Evolutionary conservation across 2,329 filamentous ascomycete genomes (phyloP).

Genomic region (Shiraia sp.): DNA sequence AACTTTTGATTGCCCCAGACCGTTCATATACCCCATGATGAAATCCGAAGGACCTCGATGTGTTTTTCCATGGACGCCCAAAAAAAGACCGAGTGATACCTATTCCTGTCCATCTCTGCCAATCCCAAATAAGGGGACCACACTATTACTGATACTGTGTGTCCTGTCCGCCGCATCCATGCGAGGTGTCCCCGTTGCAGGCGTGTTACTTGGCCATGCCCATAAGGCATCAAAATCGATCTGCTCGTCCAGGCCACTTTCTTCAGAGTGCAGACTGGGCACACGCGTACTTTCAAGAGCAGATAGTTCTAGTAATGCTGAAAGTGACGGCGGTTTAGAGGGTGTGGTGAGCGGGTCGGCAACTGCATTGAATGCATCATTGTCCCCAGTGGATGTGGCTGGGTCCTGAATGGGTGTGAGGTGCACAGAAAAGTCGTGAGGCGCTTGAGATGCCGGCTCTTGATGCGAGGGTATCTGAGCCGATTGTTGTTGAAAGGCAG

Average conservation of each 20-base stretch:
- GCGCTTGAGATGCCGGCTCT: conserved; percentile 11
- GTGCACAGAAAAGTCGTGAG: conserved; percentile 32
- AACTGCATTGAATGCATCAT: conserved; percentile 6
- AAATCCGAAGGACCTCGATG: too few species aligned
- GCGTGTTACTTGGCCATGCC: conserved; percentile 45
- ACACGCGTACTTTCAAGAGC: conserved; percentile 38
- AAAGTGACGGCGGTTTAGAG: conserved; percentile 32
- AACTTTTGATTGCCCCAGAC: too few species aligned
- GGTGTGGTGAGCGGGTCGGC: conserved; percentile 12
- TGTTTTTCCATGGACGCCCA: too few species aligned
- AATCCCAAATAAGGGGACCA: conserved; percentile 43
- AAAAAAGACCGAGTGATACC: too few species aligned
- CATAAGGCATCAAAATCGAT: conserved; percentile 49
- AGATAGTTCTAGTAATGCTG: conserved; percentile 44
- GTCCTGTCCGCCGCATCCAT: conserved; percentile 12
- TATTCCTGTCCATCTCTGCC: conserved; percentile 4
- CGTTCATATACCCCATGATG: too few species aligned
- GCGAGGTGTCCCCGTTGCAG: conserved; percentile 34
- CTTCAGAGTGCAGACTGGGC: conserved; percentile 38
- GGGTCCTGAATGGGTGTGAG: conserved; percentile 37
- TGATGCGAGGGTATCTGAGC: conserved; percentile 4
- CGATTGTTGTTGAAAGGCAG: conserved; percentile 7
- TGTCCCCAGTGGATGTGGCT: conserved; percentile 9
- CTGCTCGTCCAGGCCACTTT: conserved; percentile 43
- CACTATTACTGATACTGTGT: conserved; percentile 33